Percentiles rank a stretch among this genome's conserved stretches.
Evolutionary conservation across 2,329 filamentous ascomycete genomes (phyloP).

Genomic region (Aspergillus persii): DNA sequence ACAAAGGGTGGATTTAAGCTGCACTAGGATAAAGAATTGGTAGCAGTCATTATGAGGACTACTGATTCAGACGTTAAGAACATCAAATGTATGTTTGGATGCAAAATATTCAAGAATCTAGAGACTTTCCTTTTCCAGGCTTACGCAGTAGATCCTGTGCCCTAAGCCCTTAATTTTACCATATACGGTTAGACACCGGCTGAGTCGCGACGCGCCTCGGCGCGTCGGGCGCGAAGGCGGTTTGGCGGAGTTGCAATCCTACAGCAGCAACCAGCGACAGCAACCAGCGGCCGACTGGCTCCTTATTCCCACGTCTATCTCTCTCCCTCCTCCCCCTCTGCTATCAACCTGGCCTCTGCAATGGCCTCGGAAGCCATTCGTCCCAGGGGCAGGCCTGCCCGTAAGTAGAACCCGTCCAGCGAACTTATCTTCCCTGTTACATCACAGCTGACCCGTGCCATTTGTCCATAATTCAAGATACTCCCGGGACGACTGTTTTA

Average conservation of each 20-base stretch:
- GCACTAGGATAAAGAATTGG: too few relatives aligned
- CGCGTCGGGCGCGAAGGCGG: slow-evolving; percentile 21
- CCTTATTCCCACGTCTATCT: background rate
- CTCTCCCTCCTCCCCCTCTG: background rate
- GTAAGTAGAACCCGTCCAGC: slow-evolving; percentile 36
- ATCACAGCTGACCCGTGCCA: background rate
- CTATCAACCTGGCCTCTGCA: slow-evolving; percentile 2
- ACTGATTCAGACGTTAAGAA: too few relatives aligned
- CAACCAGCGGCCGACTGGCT: background rate
- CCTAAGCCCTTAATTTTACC: slow-evolving; percentile 31
- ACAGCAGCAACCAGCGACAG: background rate
- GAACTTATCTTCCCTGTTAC: background rate
- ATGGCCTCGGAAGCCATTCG: slow-evolving; percentile 39
- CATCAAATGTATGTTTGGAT: too few relatives aligned
- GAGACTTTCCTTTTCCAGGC: too few relatives aligned
- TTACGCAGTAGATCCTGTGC: slow-evolving; percentile 18
- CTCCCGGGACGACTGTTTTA: slow-evolving; percentile 80
- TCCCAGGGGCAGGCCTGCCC: slow-evolving; percentile 46
- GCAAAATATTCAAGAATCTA: too few relatives aligned
- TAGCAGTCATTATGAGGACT: too few relatives aligned
- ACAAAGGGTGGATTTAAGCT: too few relatives aligned
- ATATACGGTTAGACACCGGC: slow-evolving; percentile 22
- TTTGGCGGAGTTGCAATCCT: background rate
- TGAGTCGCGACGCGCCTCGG: slow-evolving; percentile 23
- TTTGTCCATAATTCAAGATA: slow-evolving; percentile 53